phyloP scores from a whole-genome alignment of 2,329 filamentous ascomycete genomes.

The Sclerotinia trifoliorum region DNA sequence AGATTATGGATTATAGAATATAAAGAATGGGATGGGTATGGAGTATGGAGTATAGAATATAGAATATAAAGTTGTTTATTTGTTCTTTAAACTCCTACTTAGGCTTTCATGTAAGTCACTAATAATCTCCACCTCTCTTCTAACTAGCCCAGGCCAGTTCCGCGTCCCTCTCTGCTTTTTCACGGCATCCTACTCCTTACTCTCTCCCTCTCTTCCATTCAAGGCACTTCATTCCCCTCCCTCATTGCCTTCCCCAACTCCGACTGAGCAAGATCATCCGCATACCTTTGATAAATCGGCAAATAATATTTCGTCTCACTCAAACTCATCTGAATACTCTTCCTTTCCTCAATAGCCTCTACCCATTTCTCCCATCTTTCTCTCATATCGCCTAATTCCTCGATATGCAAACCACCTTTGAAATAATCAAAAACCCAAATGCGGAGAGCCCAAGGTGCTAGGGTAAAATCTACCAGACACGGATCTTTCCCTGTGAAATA shows the following conservation, averaged over 20 bases:
- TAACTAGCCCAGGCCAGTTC: too few species aligned
- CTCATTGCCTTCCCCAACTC: slow-evolving; percentile 62
- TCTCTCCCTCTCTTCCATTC: background rate
- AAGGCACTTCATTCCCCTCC: slow-evolving; percentile 61
- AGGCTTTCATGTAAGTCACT: too few species aligned
- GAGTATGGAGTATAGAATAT: too few species aligned
- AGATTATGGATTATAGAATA: too few species aligned
- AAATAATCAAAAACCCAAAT: slow-evolving; percentile 75
- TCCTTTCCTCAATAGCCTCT: slow-evolving; percentile 55
- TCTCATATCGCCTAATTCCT: slow-evolving; percentile 55
- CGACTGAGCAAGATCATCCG: slow-evolving; percentile 62
- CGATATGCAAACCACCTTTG: slow-evolving; percentile 58
- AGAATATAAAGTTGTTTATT: too few species aligned
- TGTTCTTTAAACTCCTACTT: background rate
- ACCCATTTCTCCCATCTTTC: slow-evolving; percentile 64
- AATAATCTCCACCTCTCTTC: too few species aligned
- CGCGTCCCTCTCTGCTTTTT: too few species aligned
- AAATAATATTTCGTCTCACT: slow-evolving; percentile 68
- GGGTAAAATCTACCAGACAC: slow-evolving; percentile 66
- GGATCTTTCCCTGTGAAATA: slow-evolving; percentile 66
- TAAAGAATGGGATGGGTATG: too few species aligned
- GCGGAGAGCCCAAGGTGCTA: slow-evolving; percentile 71
- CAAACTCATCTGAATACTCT: slow-evolving; percentile 65
- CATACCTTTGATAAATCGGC: slow-evolving; percentile 66
- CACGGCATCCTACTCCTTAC: too few species aligned